These are phyloP conservation scores for Cordyceps militaris DNA, from an alignment of 2,329 filamentous ascomycete genomes.

Conservation along the genomic window DNA sequence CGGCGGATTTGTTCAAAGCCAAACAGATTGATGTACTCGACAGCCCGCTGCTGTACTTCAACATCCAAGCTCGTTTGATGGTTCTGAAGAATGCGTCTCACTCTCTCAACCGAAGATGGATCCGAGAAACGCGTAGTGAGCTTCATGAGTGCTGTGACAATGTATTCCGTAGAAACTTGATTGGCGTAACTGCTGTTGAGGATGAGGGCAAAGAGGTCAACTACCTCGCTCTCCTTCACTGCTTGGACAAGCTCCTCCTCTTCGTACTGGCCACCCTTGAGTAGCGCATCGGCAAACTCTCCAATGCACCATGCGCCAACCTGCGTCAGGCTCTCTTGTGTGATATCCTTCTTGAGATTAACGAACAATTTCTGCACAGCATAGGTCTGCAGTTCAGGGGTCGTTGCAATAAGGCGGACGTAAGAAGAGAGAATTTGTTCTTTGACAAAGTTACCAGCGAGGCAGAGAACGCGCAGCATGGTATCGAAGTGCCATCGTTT, in stretches of 20 bases:
- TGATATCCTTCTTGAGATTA: constrained; percentile 90
- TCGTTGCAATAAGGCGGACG: constrained; percentile 89
- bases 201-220: constrained; percentile 88
- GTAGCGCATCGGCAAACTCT: constrained; percentile 87
- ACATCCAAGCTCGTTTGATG: constrained; percentile 86
- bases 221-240: constrained; percentile 81
- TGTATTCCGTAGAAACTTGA: constrained; percentile 89
- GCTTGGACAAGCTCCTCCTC: constrained; percentile 78
- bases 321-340: constrained; percentile 89
- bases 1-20: constrained; percentile 77
- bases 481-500: constrained; percentile 99
- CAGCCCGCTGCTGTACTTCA: constrained; percentile 91
- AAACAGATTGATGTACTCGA: constrained; percentile 95
- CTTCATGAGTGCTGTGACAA: constrained; percentile 91
- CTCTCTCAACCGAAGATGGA: constrained; percentile 74
- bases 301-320: constrained; percentile 96
- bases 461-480: constrained; percentile 85
- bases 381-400: constrained; percentile 90
- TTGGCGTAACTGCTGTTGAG: constrained; percentile 91
- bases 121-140: constrained; percentile 83
- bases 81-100: constrained; percentile 68
- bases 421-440: constrained; percentile 97
- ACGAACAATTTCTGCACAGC: constrained; percentile 91
- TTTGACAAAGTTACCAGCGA: constrained; percentile 95
- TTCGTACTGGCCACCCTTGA: constrained; percentile 84